These are phyloP conservation scores for Seiridium cupressi DNA, from an alignment of 2,329 filamentous ascomycete species.

Conservation along the genomic window DNA sequence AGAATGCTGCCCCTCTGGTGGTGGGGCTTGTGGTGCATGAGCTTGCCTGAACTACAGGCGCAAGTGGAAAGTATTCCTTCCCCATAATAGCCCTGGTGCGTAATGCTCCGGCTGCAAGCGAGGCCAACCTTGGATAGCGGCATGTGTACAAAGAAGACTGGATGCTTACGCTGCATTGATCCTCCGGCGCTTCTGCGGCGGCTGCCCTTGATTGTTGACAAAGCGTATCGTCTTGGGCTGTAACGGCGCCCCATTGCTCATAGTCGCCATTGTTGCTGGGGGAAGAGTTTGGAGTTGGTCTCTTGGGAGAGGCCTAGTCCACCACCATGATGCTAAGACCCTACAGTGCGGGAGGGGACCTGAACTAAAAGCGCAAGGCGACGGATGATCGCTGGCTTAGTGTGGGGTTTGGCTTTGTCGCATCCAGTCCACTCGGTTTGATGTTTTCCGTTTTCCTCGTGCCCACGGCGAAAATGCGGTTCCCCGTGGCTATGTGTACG, in stretches of 20 bases:
- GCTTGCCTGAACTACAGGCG: background rate
- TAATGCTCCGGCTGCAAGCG: background rate
- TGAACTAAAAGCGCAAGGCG: background rate
- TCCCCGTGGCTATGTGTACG: background rate
- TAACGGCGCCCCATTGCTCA: constrained; percentile 38
- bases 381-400: background rate
- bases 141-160: constrained; percentile 13
- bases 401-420: background rate
- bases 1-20: constrained; percentile 1
- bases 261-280: constrained; percentile 40
- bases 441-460: background rate
- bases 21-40: constrained; percentile 8
- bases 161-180: constrained; percentile 73
- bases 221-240: constrained; percentile 69
- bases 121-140: background rate
- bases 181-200: constrained; percentile 73
- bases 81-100: background rate
- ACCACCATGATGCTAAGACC: constrained; percentile 5
- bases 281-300: background rate
- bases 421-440: background rate
- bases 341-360: background rate
- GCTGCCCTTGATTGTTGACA: constrained; percentile 78
- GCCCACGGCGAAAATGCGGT: background rate
- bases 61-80: background rate
- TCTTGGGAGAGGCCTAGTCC: constrained; percentile 3